Conservation (phyloP, 2,329 filamentous ascomycete genomes). For the Lasiodiplodia gonubiensis region DNA sequence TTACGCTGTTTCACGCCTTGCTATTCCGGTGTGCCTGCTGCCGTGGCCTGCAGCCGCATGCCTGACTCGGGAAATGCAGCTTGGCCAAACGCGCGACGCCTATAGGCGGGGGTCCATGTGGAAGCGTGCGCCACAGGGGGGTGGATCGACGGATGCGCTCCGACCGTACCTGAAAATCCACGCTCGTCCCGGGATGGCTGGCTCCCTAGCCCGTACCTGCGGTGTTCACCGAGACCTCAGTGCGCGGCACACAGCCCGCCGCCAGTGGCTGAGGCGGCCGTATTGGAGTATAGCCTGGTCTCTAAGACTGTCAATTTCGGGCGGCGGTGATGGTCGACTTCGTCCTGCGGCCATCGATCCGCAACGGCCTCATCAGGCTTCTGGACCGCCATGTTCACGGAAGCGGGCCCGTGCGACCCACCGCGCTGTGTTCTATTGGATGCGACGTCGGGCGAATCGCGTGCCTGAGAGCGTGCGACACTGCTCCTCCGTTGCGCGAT, state of each 20-base stretch:
- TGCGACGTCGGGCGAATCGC: constrained; percentile 17
- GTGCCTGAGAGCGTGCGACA: constrained; percentile 6
- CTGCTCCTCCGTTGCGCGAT: constrained; percentile 12
- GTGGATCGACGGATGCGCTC: constrained; percentile 26
- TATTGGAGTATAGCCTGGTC: constrained; percentile 10
- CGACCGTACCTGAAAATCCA: constrained; percentile 26
- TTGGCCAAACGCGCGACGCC: constrained; percentile 17
- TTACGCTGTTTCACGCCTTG: constrained; percentile 25
- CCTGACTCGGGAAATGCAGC: constrained; percentile 2
- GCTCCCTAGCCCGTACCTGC: constrained; percentile 12
- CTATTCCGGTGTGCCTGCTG: constrained; percentile 21
- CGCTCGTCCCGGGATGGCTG: constrained; percentile 20
- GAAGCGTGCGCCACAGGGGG: constrained; percentile 23
- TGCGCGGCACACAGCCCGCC: constrained; percentile 21
- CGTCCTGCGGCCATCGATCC: constrained; percentile 15
- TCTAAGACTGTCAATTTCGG: constrained; percentile 21
- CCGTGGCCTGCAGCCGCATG: constrained; percentile 13
- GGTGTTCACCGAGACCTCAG: constrained; percentile 26
- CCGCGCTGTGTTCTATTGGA: constrained; percentile 23
- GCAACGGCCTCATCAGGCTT: constrained; percentile 6
- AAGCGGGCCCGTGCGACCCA: constrained; percentile 23
- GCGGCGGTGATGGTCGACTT: not conserved
- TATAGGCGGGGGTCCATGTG: constrained; percentile 22
- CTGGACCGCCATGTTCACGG: constrained; percentile 9
- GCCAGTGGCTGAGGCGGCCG: constrained; percentile 19